Evolutionary conservation across 352 stramenopile genomes (phyloP), one percentile per base, ranked within the genome.

Genomic region (Phytophthora fragariae): DNA sequence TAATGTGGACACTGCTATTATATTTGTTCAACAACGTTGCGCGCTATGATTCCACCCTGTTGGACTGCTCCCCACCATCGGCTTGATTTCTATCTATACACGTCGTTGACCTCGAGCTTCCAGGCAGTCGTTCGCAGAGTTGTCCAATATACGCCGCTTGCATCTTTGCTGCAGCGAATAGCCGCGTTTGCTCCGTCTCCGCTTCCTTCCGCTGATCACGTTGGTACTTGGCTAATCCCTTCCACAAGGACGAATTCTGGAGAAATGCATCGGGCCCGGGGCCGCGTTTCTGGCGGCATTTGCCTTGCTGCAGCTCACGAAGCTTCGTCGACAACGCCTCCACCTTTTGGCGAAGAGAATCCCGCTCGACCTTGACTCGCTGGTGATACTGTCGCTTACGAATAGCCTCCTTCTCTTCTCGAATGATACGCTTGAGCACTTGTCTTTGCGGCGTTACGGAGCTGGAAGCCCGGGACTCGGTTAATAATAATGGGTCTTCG

Each of bases 361-460:
- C 65, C 1, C 57, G 65, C n/a, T 72, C 65, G 15, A 68, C 49
- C 41, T 53, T 58, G 3, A 68, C 6, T 11, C 65, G 50, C 14
- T 67, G 65, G 6, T 72, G 65, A 19, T 72, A 72, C 37, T 67
- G 65, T 21, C 50, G 57, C 49, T 72, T 72, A 21, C 57, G 65
- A 15, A 62, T 61, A 17, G 27, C n/a, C 15, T 72, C 65, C 21
- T 67, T 72, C 57, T 65, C 65, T 15, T 47, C 57, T 47, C 65
- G 56, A n/a, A 35, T 60, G 12, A 53, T 58, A 14, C 17, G 44
- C 44, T 52, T 52, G 15, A 52, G 15, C 19, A 17, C 44, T 52
- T 52, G 17, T 52, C 44, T 52, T 52, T 52, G 44, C 44, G 44
- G 44, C 17, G 44, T 52, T 15, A 52, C 19, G n/a, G 17, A n/a